phyloP scores from a whole-genome alignment of 148 eudicot species.

The Selenicereus undatus region DNA sequence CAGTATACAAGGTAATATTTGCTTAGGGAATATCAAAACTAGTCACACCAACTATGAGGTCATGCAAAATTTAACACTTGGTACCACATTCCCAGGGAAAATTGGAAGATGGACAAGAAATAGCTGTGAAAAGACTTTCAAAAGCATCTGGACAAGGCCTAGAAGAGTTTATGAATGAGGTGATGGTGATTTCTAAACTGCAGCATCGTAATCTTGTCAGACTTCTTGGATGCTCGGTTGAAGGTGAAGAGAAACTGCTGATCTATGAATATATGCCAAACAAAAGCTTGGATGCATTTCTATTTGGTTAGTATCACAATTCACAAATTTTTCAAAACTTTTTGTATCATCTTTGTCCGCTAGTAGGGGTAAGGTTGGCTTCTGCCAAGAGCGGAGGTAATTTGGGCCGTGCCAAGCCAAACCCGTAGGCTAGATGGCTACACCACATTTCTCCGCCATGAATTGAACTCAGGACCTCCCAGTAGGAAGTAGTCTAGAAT shows the following conservation, averaged over 20 bases:
- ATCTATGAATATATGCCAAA: constrained; percentile 50
- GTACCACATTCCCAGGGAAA: constrained; percentile 32
- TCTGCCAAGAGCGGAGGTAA: too few relatives aligned
- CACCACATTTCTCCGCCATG: too few relatives aligned
- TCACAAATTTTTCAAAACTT: neutral
- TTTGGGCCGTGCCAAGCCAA: too few relatives aligned
- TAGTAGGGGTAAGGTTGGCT: too few relatives aligned
- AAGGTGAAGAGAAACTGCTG: constrained; percentile 43
- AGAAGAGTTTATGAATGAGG: constrained; percentile 57
- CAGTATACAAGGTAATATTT: constrained; percentile 33
- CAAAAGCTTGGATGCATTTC: constrained; percentile 45
- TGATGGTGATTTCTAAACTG: constrained; percentile 43
- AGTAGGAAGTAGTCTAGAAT: too few relatives aligned
- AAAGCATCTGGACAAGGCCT: constrained; percentile 49
- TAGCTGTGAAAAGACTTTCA: constrained; percentile 60
- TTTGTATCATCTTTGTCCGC: too few relatives aligned
- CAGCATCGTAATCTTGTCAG: constrained; percentile 56
- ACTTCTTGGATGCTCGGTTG: constrained; percentile 43
- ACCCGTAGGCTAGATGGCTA: too few relatives aligned
- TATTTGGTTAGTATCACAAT: constrained; percentile 39
- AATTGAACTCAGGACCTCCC: too few relatives aligned
- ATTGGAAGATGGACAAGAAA: constrained; percentile 40
- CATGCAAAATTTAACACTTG: neutral
- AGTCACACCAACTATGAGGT: neutral
- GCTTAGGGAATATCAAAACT: too few relatives aligned